Conservation (phyloP, 352 stramenopile species). For the Phytophthora rubi region DNA sequence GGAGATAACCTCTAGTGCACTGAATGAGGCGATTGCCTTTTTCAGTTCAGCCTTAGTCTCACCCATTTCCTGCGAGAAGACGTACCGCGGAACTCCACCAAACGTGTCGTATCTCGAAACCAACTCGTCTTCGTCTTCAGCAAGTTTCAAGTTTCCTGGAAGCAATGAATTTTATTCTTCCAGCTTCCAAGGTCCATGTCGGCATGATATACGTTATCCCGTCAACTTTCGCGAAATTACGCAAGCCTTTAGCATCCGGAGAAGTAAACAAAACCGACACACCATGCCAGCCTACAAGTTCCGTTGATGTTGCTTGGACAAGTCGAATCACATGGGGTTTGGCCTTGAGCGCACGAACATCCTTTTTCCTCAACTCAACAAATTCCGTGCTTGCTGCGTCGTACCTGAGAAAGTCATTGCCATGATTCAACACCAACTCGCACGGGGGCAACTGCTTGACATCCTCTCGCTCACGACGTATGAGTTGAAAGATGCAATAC, state of each 20-base stretch:
- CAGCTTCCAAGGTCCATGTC: conserved; percentile 13
- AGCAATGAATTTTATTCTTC: conserved; percentile 6
- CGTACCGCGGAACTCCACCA: conserved; percentile 34
- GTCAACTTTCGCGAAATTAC: conserved; percentile 8
- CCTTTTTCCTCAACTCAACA: not conserved
- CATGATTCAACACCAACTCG: conserved; percentile 24
- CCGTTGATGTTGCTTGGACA: conserved; percentile 17
- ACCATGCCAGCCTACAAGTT: conserved; percentile 15
- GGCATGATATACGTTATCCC: conserved; percentile 4
- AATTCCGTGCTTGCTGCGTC: not conserved
- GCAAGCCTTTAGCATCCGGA: not conserved
- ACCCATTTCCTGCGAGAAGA: not conserved
- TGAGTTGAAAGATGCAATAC: conserved; percentile 32
- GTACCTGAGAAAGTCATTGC: conserved; percentile 6
- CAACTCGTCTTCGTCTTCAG: conserved; percentile 41
- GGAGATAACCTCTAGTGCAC: conserved; percentile 4
- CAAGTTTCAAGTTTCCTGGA: not conserved
- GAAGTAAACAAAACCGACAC: conserved; percentile 23
- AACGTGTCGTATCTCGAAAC: conserved; percentile 68
- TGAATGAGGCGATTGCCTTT: not conserved
- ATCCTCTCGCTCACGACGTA: not conserved
- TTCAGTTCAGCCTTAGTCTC: not conserved
- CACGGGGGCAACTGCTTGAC: conserved; percentile 15
- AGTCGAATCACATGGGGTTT: conserved; percentile 27
- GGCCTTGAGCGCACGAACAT: not conserved